Percentiles rank a stretch among this genome's conserved stretches.
phyloP scores from a whole-genome alignment of 331 rosid species.

The Phaseolus coccineus region DNA sequence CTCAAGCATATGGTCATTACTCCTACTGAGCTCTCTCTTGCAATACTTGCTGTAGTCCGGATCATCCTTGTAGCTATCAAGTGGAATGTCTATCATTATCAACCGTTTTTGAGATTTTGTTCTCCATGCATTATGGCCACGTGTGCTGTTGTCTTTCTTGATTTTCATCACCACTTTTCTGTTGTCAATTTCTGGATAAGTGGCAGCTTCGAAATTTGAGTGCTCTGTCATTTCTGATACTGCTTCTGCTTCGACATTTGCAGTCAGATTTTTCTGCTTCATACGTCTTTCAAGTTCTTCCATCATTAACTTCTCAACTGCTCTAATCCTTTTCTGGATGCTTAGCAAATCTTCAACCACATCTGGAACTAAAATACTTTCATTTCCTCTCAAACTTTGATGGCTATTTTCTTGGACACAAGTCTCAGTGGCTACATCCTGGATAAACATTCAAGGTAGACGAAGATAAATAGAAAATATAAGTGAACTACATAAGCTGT shows the following conservation, averaged over 20 bases:
- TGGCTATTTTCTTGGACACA: constrained; percentile 49
- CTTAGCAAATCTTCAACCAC: constrained; percentile 70
- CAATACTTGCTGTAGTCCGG: constrained; percentile 52
- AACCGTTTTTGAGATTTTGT: constrained; percentile 56
- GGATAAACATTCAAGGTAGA: constrained; percentile 40
- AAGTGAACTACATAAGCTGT: constrained; percentile 26
- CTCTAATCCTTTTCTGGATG: constrained; percentile 65
- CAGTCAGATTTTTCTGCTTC: constrained; percentile 49
- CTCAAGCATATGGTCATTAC: constrained; percentile 71
- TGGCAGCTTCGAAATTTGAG: constrained; percentile 39
- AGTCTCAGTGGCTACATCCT: constrained; percentile 58
- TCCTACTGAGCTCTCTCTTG: constrained; percentile 55
- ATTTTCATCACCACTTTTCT: constrained; percentile 48
- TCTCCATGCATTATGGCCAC: constrained; percentile 48
- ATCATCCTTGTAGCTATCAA: constrained; percentile 72
- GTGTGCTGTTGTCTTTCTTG: constrained; percentile 35
- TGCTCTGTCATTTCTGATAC: constrained; percentile 40
- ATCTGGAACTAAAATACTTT: constrained; percentile 37
- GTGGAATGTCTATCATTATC: constrained; percentile 86
- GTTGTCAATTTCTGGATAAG: constrained; percentile 41
- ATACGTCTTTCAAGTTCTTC: constrained; percentile 60
- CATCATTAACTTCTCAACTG: constrained; percentile 60
- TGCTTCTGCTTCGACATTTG: constrained; percentile 41
- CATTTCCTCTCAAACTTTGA: constrained; percentile 46
- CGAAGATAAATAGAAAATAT: constrained; percentile 39